Percentiles rank a stretch among this genome's conserved stretches.
phyloP scores from a whole-genome alignment of 345 rosid species.

The Limnanthes douglasii region DNA sequence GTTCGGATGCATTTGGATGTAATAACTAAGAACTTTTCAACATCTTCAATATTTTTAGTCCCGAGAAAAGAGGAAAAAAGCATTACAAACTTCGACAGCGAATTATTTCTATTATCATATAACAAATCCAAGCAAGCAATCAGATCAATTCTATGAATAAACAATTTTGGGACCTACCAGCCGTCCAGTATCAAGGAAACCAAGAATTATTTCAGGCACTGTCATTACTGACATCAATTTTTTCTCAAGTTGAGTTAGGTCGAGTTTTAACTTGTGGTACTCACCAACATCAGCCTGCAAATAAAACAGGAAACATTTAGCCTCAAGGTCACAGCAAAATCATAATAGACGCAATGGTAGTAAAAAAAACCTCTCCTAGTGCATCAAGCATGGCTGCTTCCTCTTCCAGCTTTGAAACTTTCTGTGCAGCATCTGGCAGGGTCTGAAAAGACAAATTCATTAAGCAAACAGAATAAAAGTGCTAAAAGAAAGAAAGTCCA shows the following conservation, averaged over 20 bases:
- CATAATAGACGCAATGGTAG: conserved; percentile 7
- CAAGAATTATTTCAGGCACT: conserved; percentile 91
- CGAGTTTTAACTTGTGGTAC: conserved; percentile 81
- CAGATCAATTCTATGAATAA: conserved; percentile 8
- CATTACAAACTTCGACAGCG: too few species aligned
- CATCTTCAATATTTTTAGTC: background rate
- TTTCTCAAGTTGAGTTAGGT: conserved; percentile 70
- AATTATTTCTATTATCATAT: too few species aligned
- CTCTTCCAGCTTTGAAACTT: conserved; percentile 72
- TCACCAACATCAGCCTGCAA: conserved; percentile 74
- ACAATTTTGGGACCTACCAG: conserved; percentile 34
- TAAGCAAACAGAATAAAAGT: background rate
- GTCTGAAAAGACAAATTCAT: conserved; percentile 32
- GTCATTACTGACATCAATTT: conserved; percentile 85
- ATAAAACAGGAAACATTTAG: conserved; percentile 5
- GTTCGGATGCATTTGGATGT: too few species aligned
- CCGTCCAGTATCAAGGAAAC: conserved; percentile 83
- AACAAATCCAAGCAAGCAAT: conserved; percentile 1
- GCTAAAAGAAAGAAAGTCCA: conserved; percentile 3
- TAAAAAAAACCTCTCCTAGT: conserved; percentile 64
- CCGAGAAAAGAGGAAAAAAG: background rate
- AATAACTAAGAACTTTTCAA: background rate
- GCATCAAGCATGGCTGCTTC: conserved; percentile 85
- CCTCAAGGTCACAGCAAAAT: conserved; percentile 1
- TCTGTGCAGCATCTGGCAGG: conserved; percentile 75